Conservation (phyloP, 208 protist species). For the Trypanosoma brucei region DNA sequence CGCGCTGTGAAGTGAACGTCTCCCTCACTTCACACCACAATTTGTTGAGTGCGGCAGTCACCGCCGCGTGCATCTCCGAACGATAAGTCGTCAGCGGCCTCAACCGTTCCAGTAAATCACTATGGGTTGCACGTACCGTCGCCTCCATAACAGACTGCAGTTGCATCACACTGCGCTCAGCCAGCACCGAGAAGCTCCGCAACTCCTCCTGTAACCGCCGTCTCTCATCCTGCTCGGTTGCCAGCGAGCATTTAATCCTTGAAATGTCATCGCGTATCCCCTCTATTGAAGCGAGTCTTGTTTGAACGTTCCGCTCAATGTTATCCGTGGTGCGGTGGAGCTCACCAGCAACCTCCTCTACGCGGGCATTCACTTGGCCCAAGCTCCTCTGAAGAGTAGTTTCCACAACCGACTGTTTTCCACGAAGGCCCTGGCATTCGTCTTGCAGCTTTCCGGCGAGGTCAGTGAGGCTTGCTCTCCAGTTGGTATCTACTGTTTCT, state of each 20-base stretch:
- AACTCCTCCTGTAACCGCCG: constrained; percentile 42
- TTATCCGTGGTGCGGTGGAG: constrained; percentile 17
- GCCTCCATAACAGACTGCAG: constrained; percentile 56
- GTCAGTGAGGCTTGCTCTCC: constrained; percentile 66
- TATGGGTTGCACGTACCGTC: constrained; percentile 57
- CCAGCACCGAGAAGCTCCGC: constrained; percentile 31
- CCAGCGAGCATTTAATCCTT: constrained; percentile 28
- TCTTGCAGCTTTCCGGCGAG: constrained; percentile 42
- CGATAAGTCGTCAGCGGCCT: constrained; percentile 38
- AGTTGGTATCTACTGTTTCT: constrained; percentile 72
- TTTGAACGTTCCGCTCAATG: constrained; percentile 3
- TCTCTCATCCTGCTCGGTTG: constrained; percentile 30
- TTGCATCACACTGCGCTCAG: constrained; percentile 53
- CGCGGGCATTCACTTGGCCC: constrained; percentile 9
- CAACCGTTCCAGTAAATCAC: constrained; percentile 77
- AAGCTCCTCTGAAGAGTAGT: constrained; percentile 35
- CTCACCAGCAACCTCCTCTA: constrained; percentile 32
- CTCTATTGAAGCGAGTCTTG: constrained; percentile 26
- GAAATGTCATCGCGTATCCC: constrained; percentile 25
- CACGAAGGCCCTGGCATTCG: constrained; percentile 20
- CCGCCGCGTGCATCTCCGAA: constrained; percentile 46
- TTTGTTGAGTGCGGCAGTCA: constrained; percentile 57
- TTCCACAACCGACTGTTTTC: constrained; percentile 30
- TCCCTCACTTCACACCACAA: constrained; percentile 59
- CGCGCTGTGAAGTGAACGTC: constrained; percentile 51